Evolutionary conservation across 164 flowering plant genomes (phyloP), one percentile per base, ranked within the genome.

Genomic region (Vitis riparia): DNA sequence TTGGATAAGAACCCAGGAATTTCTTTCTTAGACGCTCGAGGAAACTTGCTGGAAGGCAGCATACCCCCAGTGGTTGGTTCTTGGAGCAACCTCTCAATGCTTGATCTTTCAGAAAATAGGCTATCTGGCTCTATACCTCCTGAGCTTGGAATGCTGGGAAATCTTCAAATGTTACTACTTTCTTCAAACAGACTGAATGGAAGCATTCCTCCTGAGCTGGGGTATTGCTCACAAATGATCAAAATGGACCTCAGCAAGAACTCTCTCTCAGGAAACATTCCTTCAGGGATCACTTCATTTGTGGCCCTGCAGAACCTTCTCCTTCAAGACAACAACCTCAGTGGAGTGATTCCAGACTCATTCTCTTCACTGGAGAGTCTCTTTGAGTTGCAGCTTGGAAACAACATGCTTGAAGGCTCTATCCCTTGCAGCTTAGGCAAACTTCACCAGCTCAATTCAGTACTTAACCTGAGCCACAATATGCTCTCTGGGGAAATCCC

Each of bases 61-160:
- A 72, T 77, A 32, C 81, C 83, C 0, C 30, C 70, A 44, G 59
- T 57, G 7, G 63, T 80, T 44, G 77, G 79, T 37, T 59, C 13
- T 4, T 80, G 80, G 78, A 59, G 68, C 69, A 79, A 79, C 61
- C 73, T 80, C 1, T 72, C 83, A 17, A 69, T 67, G 72, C 60
- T 80, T 68, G 75, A 81, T 68, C 16, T 81, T 14, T 78, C 79
- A 23, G 50, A n/a, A n/a, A 74, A 74, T 52, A 51, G 17, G 64
- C 11, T 74, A 3, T 64, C 69, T 1, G 73, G 73, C 16, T 62
- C 79, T 55, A 51, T 78, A 63, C 77, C 81, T 32, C 30, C 59
- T 11, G 76, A 78, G 65, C 62, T 81, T 11, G 81, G 81, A 32
- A 73, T 64, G 32, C 77, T 78, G 48, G n/a, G 50, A 56, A 68